Conservation (phyloP, 2,329 filamentous ascomycete genomes). For the Xylariomycetidae sp. region DNA sequence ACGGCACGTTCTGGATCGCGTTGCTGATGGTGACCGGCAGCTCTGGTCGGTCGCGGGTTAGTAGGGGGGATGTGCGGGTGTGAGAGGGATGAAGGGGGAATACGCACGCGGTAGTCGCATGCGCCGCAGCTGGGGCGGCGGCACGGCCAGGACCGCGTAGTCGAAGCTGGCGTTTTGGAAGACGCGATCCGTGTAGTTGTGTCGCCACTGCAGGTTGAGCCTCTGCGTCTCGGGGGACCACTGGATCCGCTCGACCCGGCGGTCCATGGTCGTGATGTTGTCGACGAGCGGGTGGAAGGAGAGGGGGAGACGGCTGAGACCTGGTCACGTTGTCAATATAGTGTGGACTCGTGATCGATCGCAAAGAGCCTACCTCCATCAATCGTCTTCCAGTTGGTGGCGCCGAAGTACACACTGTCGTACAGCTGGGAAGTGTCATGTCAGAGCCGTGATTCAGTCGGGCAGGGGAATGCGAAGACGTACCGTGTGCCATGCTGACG, state of each 20-base stretch:
- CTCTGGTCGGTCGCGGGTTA: constrained; percentile 10
- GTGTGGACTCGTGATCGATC: neutral
- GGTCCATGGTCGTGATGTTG: constrained; percentile 49
- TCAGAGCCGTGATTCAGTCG: too few species aligned
- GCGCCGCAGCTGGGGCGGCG: constrained; percentile 54
- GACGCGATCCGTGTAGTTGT: constrained; percentile 31
- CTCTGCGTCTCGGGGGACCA: constrained; percentile 45
- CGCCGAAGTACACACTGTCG: constrained; percentile 54
- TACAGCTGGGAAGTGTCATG: constrained; percentile 30
- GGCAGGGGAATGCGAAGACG: constrained; percentile 5
- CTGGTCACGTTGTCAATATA: constrained; percentile 4
- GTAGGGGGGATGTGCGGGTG: constrained; percentile 33
- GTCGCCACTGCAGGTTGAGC: constrained; percentile 53
- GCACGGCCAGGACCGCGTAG: constrained; percentile 59
- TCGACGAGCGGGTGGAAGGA: constrained; percentile 58
- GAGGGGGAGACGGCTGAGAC: constrained; percentile 48
- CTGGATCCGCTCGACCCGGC: constrained; percentile 49
- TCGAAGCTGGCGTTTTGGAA: constrained; percentile 51
- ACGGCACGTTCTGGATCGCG: constrained; percentile 41
- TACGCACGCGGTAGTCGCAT: constrained; percentile 47
- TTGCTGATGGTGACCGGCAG: constrained; percentile 37
- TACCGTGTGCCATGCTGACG: constrained; percentile 40
- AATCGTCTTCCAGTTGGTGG: constrained; percentile 58
- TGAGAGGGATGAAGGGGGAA: too few species aligned
- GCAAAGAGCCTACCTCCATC: constrained; percentile 39